These are phyloP conservation scores for Alternaria infectoria DNA, from an alignment of 2,329 filamentous ascomycete genomes.

Conservation along the genomic window DNA sequence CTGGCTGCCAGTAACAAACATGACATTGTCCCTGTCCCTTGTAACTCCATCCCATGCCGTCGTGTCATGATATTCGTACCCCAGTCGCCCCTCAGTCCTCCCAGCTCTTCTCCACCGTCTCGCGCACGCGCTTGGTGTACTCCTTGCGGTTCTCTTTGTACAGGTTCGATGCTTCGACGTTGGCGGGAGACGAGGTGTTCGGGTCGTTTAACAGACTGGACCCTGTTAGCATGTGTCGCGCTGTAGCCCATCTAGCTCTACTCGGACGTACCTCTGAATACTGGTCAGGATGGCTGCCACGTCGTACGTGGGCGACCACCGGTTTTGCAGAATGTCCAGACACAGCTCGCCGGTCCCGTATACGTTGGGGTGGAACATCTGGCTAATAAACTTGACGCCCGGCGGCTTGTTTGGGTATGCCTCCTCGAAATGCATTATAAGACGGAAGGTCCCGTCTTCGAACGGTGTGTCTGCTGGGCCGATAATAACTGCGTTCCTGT, in stretches of 20 bases:
- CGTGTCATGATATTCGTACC: conserved; percentile 15
- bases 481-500: conserved; percentile 97
- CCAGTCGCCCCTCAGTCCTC: conserved; percentile 67
- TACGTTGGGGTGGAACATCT: conserved; percentile 99
- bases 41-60: conserved; percentile 30
- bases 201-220: conserved; percentile 91
- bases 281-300: conserved; percentile 96
- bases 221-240: conserved; percentile 20
- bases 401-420: conserved; percentile 99
- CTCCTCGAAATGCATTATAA: conserved; percentile 99
- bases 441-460: conserved; percentile 95
- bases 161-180: conserved; percentile 95
- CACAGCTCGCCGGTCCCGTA: conserved; percentile 97
- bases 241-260: background rate
- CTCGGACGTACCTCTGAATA: conserved; percentile 79
- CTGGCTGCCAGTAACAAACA: conserved; percentile 11
- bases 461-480: conserved; percentile 96
- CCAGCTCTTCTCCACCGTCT: conserved; percentile 99
- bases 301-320: conserved; percentile 98
- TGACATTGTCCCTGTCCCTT: conserved; percentile 15
- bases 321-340: conserved; percentile 94
- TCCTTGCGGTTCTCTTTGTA: conserved; percentile 99
- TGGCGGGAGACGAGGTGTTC: conserved; percentile 97
- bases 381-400: conserved; percentile 96
- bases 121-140: conserved; percentile 91